phyloP scores from a whole-genome alignment of 2,329 filamentous ascomycete genomes.

The Colletotrichum shisoi region DNA sequence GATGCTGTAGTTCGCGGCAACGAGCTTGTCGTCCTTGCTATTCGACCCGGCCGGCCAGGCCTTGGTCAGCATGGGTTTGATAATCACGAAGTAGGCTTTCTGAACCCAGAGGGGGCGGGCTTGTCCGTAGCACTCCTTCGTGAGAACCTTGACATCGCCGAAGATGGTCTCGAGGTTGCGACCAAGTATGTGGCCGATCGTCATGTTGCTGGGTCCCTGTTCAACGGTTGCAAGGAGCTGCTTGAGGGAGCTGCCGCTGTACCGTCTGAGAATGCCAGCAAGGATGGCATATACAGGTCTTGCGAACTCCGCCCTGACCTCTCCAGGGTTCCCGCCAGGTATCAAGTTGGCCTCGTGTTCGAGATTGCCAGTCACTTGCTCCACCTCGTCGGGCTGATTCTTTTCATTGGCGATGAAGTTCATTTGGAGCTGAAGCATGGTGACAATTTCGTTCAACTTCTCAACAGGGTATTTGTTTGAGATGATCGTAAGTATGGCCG shows the following conservation, averaged over 20 bases:
- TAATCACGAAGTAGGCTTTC: slow-evolving; percentile 58
- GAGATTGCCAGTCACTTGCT: slow-evolving; percentile 27
- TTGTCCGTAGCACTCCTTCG: slow-evolving; percentile 52
- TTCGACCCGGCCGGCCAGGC: slow-evolving; percentile 50
- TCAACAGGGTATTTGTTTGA: slow-evolving; percentile 57
- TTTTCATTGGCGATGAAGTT: slow-evolving; percentile 24
- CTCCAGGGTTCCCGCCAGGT: slow-evolving; percentile 14
- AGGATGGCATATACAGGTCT: slow-evolving; percentile 48
- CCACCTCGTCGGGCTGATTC: slow-evolving; percentile 31
- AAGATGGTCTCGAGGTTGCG: slow-evolving; percentile 55
- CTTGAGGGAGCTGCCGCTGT: slow-evolving; percentile 50
- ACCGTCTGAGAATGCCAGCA: slow-evolving; percentile 52
- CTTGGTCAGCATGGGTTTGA: slow-evolving; percentile 55
- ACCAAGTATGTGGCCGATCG: slow-evolving; percentile 52
- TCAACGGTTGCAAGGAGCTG: slow-evolving; percentile 45
- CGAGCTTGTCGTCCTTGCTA: slow-evolving; percentile 44
- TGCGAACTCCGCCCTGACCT: slow-evolving; percentile 27
- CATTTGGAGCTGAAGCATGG: slow-evolving; percentile 42
- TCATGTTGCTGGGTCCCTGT: slow-evolving; percentile 45
- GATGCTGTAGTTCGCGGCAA: slow-evolving; percentile 54
- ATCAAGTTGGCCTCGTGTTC: slow-evolving; percentile 25
- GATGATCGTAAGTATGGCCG: slow-evolving; percentile 52
- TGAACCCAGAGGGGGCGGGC: slow-evolving; percentile 58
- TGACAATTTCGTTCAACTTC: slow-evolving; percentile 39
- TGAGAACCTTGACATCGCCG: slow-evolving; percentile 51